Percentiles rank a stretch among this genome's conserved stretches.
These are phyloP conservation scores for Penicillium sp. DNA, from an alignment of 2,329 filamentous ascomycete genomes.

Conservation along the genomic window DNA sequence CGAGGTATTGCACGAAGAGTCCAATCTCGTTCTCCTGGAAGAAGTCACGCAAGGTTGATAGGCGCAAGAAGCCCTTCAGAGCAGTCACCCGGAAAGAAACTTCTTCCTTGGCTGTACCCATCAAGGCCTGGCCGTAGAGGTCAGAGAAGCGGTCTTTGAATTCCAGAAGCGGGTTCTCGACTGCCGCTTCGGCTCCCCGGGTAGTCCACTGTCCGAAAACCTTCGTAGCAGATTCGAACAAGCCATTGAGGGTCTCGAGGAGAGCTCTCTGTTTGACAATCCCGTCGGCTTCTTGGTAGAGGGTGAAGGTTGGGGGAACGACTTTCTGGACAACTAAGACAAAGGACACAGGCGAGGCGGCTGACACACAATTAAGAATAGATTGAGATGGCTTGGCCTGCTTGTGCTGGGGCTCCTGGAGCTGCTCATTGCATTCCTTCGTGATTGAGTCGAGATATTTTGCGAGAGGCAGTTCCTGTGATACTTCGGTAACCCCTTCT, in stretches of 20 bases:
- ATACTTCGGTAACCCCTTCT: slow-evolving; percentile 35
- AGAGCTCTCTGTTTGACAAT: slow-evolving; percentile 61
- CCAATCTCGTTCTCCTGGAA: slow-evolving; percentile 53
- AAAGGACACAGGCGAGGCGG: slow-evolving; percentile 54
- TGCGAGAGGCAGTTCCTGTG: slow-evolving; percentile 45
- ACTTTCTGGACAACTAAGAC: slow-evolving; percentile 55
- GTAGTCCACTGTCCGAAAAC: slow-evolving; percentile 56
- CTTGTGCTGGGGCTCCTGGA: slow-evolving; percentile 65
- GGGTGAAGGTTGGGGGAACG: slow-evolving; percentile 55
- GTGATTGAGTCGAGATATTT: slow-evolving; percentile 59
- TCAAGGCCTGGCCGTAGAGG: slow-evolving; percentile 54
- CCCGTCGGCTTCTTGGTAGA: slow-evolving; percentile 60
- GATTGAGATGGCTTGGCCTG: slow-evolving; percentile 62
- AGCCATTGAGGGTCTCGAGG: slow-evolving; percentile 56
- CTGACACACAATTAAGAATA: slow-evolving; percentile 56
- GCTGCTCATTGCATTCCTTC: slow-evolving; percentile 64
- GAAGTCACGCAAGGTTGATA: slow-evolving; percentile 47
- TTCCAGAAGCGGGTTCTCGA: slow-evolving; percentile 44
- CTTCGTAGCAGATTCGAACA: slow-evolving; percentile 56
- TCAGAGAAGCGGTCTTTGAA: slow-evolving; percentile 53
- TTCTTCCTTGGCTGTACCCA: slow-evolving; percentile 52
- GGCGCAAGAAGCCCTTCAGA: slow-evolving; percentile 45
- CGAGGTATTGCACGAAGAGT: slow-evolving; percentile 54
- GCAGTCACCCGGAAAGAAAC: slow-evolving; percentile 50
- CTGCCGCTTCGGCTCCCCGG: slow-evolving; percentile 34